Base-by-base conservation (phyloP, 768 basidiomycete species). In the Exidia glandulosa region DNA sequence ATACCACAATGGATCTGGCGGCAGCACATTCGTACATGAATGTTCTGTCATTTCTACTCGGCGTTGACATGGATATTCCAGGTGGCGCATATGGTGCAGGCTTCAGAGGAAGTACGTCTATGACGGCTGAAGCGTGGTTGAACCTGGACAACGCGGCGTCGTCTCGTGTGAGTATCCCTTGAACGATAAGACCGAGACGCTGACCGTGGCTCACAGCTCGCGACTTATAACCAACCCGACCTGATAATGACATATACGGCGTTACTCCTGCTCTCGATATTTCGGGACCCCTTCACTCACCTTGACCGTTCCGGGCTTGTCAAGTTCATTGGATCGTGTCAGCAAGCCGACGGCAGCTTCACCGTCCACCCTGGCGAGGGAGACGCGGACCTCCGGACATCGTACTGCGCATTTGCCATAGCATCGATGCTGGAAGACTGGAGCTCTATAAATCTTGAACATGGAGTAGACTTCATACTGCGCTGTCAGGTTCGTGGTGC, bases 191-290 rank as follows among this genome's bases (percentile, higher is more conserved):
- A 32, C 55, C 29, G 45, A 34, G 59, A 10, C n/a, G 27, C 59
- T 37, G 57, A 48, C 45, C 34, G 45, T 47, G 30, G 23, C 14
- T 56, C 29, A 65, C 58, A 64, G 37, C 32, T 56, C 67, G 59
- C 63, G 75, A 73, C 79, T 34, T 82, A 84, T 67, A 81, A 88
- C 63, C 78, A 81, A 19, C 88, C 90, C 0, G 88, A 97, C 70
- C 75, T 97, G 16, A 91, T 96, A 59, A 90, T 93, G 81, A 94
- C 94, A 7, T 99, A 98, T 67, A 91, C 93, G 1, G 91, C 94
- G 0, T 69, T 99, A 12, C 73, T 96, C 3, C 80, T 83, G 0
- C 84, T 99, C 12, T 83, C 87, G 0, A 86, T 96, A 62, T 78
- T 99, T 29, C 80, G 88, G n/a, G 95, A 96, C 67, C 85, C 90